Conservation (phyloP, 2,329 filamentous ascomycete genomes). For the Orbilia ellipsospora region DNA sequence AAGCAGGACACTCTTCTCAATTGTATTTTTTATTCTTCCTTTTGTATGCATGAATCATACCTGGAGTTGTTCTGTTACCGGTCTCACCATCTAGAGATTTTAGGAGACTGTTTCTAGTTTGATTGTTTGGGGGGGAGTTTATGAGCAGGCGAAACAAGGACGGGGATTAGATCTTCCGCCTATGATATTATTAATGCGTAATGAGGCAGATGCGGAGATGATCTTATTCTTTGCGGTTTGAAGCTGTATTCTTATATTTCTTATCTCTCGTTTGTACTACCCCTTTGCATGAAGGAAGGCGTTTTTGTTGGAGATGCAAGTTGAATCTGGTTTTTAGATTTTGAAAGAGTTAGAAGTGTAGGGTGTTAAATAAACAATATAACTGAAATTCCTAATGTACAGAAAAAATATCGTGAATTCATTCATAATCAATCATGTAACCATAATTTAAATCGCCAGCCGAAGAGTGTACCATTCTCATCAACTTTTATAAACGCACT, state of each 20-base stretch:
- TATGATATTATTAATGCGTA: slow-evolving; percentile 49
- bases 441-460: slow-evolving; percentile 7
- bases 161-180: not conserved
- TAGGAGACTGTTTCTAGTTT: slow-evolving; percentile 1
- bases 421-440: no score
- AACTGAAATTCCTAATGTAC: slow-evolving; percentile 1
- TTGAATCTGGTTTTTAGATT: no score
- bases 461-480: not conserved
- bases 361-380: not conserved
- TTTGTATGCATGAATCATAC: slow-evolving; percentile 29
- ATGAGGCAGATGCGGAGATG: slow-evolving; percentile 27
- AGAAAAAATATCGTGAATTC: not conserved
- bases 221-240: slow-evolving; percentile 7
- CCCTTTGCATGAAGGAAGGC: slow-evolving; percentile 45
- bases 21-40: slow-evolving; percentile 1
- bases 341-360: no score
- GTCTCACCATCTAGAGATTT: slow-evolving; percentile 1
- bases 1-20: no score
- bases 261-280: slow-evolving; percentile 45
- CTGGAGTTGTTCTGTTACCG: slow-evolving; percentile 10
- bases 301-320: slow-evolving; percentile 12
- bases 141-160: not conserved
- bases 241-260: slow-evolving; percentile 15
- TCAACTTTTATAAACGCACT: slow-evolving; percentile 13
- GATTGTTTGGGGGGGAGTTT: not conserved